These are phyloP conservation scores for Silene uniflora DNA, from an alignment of 148 eudicot genomes.

Conservation along the genomic window DNA sequence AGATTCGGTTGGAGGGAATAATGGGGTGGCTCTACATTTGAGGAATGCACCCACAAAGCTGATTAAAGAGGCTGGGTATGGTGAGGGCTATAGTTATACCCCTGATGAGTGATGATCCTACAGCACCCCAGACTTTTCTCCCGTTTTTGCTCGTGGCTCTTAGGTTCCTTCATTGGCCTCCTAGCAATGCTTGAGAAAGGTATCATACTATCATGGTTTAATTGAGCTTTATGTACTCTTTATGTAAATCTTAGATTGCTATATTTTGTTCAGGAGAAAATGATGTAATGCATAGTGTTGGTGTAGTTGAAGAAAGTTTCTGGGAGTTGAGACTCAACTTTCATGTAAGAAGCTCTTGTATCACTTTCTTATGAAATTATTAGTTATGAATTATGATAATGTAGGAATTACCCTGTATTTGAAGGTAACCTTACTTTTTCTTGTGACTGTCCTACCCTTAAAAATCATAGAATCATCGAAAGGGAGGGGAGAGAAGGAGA, in stretches of 20 bases:
- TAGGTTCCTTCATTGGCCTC: constrained; percentile 75
- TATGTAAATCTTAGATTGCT: background rate
- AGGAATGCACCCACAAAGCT: constrained; percentile 86
- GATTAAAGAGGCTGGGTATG: constrained; percentile 79
- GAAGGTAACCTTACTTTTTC: background rate
- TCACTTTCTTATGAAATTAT: background rate
- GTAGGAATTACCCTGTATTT: background rate
- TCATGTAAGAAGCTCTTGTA: no score
- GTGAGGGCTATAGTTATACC: constrained; percentile 70
- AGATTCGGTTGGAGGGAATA: constrained; percentile 81
- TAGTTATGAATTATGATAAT: background rate
- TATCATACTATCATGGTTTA: background rate
- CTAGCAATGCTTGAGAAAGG: constrained; percentile 17
- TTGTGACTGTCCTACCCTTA: background rate
- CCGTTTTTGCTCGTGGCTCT: constrained; percentile 61
- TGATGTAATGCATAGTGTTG: background rate
- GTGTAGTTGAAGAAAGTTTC: background rate
- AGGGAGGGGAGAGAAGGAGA: no score
- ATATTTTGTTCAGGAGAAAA: constrained; percentile 2
- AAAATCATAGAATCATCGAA: no score
- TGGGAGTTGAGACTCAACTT: no score
- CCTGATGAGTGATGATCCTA: constrained; percentile 72
- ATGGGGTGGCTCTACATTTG: constrained; percentile 77
- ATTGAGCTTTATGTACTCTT: background rate
- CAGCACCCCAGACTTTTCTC: constrained; percentile 49